Percentiles rank a stretch among this genome's conserved stretches.
Conservation (phyloP, 192 early-diverging fungal species). For the Entrophospora sp. region DNA sequence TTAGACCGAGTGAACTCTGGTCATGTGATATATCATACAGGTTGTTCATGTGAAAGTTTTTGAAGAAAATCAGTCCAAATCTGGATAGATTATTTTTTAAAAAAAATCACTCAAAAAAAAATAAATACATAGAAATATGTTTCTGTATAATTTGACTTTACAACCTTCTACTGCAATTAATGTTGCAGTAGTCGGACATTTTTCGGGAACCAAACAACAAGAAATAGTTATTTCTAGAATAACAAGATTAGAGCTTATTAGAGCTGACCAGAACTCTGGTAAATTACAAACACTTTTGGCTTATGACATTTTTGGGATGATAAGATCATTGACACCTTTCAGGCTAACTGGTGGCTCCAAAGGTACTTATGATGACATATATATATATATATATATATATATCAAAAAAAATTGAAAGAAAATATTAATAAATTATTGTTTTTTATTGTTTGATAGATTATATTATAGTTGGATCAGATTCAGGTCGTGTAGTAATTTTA, state of each 20-base stretch:
- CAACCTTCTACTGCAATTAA: slow-evolving; percentile 73
- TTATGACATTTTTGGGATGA: slow-evolving; percentile 75
- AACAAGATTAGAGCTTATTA: slow-evolving; percentile 72
- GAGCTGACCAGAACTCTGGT: slow-evolving; percentile 68
- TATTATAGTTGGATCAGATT: slow-evolving; percentile 83
- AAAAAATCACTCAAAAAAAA: too few relatives aligned
- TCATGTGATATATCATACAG: too few relatives aligned
- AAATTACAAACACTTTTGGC: slow-evolving; percentile 65
- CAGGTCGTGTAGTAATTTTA: slow-evolving; percentile 79
- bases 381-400: too few relatives aligned
- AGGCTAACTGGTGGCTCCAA: slow-evolving; percentile 82
- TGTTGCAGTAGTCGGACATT: slow-evolving; percentile 79
- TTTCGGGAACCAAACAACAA: slow-evolving; percentile 83
- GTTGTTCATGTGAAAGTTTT: too few relatives aligned
- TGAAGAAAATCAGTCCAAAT: too few relatives aligned
- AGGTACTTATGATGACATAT: too few relatives aligned
- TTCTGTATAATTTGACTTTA: slow-evolving; percentile 86
- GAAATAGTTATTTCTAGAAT: slow-evolving; percentile 75
- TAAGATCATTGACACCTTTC: slow-evolving; percentile 76
- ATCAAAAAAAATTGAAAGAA: too few relatives aligned
- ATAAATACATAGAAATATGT: slow-evolving; percentile 35
- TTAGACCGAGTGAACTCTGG: too few relatives aligned
- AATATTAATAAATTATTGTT: too few relatives aligned
- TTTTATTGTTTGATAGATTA: slow-evolving; percentile 55
- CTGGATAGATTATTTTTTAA: too few relatives aligned